Percentiles rank a stretch among this genome's conserved stretches.
Conservation (phyloP, 495 filamentous ascomycete genomes). For the Penicillium ucsense region DNA sequence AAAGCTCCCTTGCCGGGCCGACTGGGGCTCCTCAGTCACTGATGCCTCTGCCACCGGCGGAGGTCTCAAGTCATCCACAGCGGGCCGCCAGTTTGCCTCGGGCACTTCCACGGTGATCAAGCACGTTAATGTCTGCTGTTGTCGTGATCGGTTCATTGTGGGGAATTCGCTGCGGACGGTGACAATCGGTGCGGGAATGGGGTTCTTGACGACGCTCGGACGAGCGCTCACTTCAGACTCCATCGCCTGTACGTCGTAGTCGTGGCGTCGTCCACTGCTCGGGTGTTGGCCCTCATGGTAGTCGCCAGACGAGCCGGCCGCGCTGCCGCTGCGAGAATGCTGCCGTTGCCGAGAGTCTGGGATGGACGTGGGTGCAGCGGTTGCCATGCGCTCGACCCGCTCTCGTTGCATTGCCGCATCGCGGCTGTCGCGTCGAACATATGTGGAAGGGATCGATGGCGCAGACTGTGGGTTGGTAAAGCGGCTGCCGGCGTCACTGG, state of each 20-base stretch:
- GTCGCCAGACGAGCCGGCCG: constrained; percentile 62
- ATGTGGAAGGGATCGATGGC: constrained; percentile 4
- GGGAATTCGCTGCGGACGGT: constrained; percentile 95
- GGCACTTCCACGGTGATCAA: constrained; percentile 91
- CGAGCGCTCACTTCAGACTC: constrained; percentile 75
- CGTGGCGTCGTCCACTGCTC: constrained; percentile 57
- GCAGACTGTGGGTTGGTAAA: constrained; percentile 20
- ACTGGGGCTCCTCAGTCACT: constrained; percentile 38
- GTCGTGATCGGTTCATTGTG: constrained; percentile 80
- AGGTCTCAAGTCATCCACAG: constrained; percentile 70
- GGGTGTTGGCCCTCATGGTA: constrained; percentile 55
- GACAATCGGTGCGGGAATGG: constrained; percentile 83
- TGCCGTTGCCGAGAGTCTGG: constrained; percentile 40
- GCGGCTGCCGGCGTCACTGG: constrained; percentile 37
- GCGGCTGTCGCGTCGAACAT: constrained; percentile 46
- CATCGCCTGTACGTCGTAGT: constrained; percentile 95
- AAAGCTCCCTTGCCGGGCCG: constrained; percentile 21
- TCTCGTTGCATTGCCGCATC: constrained; percentile 43
- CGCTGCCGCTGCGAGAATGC: constrained; percentile 63
- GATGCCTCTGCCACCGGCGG: constrained; percentile 44
- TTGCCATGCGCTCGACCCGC: constrained; percentile 51
- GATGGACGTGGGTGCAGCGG: constrained; percentile 14
- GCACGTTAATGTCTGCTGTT: constrained; percentile 92
- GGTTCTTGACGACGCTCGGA: constrained; percentile 61
- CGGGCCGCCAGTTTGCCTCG: constrained; percentile 82